Evolutionary conservation across 164 flowering plant genomes (phyloP).

Genomic region (Annona squamosa): DNA sequence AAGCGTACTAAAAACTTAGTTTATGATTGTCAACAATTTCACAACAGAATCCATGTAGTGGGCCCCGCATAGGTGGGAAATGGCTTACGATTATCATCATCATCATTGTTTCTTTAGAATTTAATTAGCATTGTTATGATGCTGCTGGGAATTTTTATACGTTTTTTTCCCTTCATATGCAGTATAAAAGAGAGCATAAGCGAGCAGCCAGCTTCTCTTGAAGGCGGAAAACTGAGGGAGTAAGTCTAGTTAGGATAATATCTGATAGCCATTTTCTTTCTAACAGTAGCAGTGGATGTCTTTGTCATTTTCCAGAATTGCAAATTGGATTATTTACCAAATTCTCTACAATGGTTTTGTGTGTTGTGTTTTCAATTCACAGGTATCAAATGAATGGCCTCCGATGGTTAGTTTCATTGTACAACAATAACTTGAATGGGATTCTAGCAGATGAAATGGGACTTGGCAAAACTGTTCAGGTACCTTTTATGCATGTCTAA

Average conservation of each 20-base stretch:
- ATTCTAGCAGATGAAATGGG: conserved; percentile 99
- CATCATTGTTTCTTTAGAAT: neutral
- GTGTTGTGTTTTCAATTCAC: conserved; percentile 9
- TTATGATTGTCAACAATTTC: no score
- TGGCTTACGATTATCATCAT: neutral
- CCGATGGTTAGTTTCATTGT: conserved; percentile 90
- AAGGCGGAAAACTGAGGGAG: conserved; percentile 94
- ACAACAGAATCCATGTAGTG: neutral
- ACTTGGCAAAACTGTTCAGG: conserved; percentile 99
- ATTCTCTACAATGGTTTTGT: neutral
- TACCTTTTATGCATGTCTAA: conserved; percentile 10
- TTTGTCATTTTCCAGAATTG: neutral
- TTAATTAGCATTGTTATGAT: neutral
- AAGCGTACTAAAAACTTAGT: no score
- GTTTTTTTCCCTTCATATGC: conserved; percentile 24
- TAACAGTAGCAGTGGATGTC: neutral
- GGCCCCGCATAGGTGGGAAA: neutral
- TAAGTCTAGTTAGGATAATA: conserved; percentile 31
- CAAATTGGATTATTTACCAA: neutral
- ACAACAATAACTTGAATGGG: conserved; percentile 95
- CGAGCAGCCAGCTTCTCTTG: conserved; percentile 71
- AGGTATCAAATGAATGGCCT: conserved; percentile 99
- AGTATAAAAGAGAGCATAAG: conserved; percentile 83
- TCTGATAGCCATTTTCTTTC: neutral
- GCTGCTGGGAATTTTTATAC: neutral